Evolutionary conservation across 2,329 filamentous ascomycete species (phyloP), one percentile per base, ranked within the genome.

Genomic region (Scedosporium aurantiacum): DNA sequence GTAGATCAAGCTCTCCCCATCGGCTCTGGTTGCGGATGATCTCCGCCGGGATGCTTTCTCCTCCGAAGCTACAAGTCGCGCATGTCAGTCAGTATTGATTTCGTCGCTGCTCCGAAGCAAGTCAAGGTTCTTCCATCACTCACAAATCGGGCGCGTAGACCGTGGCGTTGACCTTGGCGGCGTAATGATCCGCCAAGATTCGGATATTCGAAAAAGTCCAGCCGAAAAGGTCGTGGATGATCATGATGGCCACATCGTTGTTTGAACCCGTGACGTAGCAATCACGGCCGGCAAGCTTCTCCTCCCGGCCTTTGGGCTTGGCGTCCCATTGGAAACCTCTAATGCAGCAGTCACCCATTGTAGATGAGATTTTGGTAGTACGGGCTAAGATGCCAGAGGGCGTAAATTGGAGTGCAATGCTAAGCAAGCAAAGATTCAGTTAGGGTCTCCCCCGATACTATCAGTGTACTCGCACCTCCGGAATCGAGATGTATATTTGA

Each of bases 101-200:
- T 8, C 14, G 27, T 57, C 16, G 16, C 1, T 12, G 32, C 32
- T 37, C 32, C 14, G 10, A 3, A 4, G 12, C 27, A 27, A 28
- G n/a, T 37, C 16, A 57, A n/a, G 5, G 5, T 2, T 23, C 27
- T 32, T 16, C 7, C 7, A 16, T 40, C 12, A 57, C 54, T 57
- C 16, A 57, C 54, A 71, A 68, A 61, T 71, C 69, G 1, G 69
- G 69, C 1, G 80, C 63, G 65, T 78, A 81, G 32, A 79, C 77
- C 1, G 77, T 79, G 0, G 72, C 76, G 41, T 74, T 67, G n/a
- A 69, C 70, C 63, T 80, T 75, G 16, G 67, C 66, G 3, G 78
- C 77, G 63, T 74, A 79, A 66, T 77, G 71, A 61, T 80, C 78
- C 1, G 77, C 77, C 1, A 81, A 69, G 1, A 81, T 67, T 0